Base-by-base conservation (phyloP, 305 asterid species). In the Fraxinus velutina region DNA sequence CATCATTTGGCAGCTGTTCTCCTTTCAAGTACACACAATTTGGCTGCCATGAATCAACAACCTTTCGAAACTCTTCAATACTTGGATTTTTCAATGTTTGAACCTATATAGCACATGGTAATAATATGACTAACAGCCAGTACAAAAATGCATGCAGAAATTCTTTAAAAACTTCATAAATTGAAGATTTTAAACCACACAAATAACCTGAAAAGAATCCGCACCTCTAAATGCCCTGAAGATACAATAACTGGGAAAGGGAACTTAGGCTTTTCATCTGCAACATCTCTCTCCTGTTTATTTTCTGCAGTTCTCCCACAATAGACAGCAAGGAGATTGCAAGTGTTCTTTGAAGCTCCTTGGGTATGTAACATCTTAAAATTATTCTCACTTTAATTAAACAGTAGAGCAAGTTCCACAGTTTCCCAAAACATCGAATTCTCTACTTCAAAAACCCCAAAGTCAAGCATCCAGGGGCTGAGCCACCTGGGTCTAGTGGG, bases 221-320 rank as follows among this genome's bases (percentile, higher is more conserved):
- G 75, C 85, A 96, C 99, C 98, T 96, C 99, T 80, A 96, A 85
- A 73, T 93, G 98, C 70, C 98, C 97, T 0, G 98, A 88, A 34
- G 99, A 91, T 36, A 42, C 93, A 57, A 92, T 86, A 82, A 91
- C 94, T 0, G 97, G 97, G 78, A 89, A 91, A 66, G 96, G 95
- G 82, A 89, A 96, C 83, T 83, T 86, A 1, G 79, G 79, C 78
- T 77, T 90, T 80, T 85, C 92, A 79, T 84, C 87, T 2, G 36
- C 78, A 70, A 76, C 91, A 85, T 91, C 93, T 79, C 80, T 88
- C 84, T 73, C 89, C 81, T 64, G 86, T 83, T 89, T 87, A 81
- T 80, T 83, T 74, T 93, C 98, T 9, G 83, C 70, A 47, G 84
- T 83, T 68, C 86, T 90, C 60, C 91, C 88, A 75, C 91, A 90